phyloP scores from a whole-genome alignment of 306 rosid genomes.

The Corylus heterophylla region DNA sequence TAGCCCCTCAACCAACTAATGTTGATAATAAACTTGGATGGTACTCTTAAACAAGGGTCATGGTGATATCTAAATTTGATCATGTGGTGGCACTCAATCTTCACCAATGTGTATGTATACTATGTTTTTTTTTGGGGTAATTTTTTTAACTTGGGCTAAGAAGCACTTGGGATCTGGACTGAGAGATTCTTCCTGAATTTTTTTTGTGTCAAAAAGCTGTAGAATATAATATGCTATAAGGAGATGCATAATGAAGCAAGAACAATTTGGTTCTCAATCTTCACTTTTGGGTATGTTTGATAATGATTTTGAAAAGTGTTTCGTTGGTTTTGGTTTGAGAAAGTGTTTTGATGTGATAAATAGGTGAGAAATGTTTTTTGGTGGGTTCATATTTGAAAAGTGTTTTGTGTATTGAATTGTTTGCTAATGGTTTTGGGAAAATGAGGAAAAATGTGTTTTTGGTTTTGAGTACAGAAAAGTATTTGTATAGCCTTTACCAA shows the following conservation, averaged over 20 bases:
- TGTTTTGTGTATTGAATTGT: no score
- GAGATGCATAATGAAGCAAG: background rate
- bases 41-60: background rate
- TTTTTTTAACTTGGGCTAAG: background rate
- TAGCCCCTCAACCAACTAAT: background rate
- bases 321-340: no score
- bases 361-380: no score
- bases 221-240: background rate
- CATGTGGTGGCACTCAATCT: background rate
- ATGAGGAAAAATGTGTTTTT: no score
- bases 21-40: background rate
- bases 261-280: background rate
- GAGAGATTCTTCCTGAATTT: background rate
- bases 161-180: background rate
- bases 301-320: no score
- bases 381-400: no score
- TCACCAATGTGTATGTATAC: background rate
- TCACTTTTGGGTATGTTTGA: no score
- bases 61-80: background rate
- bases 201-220: background rate
- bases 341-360: no score
- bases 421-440: no score
- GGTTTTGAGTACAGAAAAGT: no score
- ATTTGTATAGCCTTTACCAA: no score
- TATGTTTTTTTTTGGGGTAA: background rate